Conservation (phyloP, 106 monocot genomes). For the Dactylorhiza incarnata region DNA sequence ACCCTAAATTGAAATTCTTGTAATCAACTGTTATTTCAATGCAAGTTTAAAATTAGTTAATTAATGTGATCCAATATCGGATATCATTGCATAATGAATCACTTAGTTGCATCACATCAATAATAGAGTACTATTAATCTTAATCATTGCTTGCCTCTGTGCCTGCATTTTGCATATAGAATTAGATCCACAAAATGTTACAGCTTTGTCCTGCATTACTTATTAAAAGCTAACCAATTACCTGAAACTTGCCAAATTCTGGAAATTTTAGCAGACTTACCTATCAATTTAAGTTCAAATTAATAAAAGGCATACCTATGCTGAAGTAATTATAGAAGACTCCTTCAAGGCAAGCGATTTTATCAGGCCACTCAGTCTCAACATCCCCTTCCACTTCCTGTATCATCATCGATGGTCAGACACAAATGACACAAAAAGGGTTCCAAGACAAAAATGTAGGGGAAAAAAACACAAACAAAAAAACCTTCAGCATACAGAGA, state of each 20-base stretch:
- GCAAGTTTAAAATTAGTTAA: too few species aligned
- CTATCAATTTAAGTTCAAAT: neutral
- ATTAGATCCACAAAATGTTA: too few species aligned
- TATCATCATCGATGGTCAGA: neutral
- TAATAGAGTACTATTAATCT: too few species aligned
- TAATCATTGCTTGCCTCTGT: too few species aligned
- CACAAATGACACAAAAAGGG: neutral
- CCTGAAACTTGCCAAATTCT: neutral
- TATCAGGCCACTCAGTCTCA: slow-evolving; percentile 30
- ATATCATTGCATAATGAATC: too few species aligned
- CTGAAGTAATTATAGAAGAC: slow-evolving; percentile 80
- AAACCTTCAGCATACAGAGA: neutral
- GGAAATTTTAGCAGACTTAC: neutral
- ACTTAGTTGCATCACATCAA: too few species aligned
- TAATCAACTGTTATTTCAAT: too few species aligned
- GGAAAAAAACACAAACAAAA: neutral
- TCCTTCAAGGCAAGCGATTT: slow-evolving; percentile 51
- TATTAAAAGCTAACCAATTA: neutral
- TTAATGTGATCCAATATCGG: too few species aligned
- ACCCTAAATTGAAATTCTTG: too few species aligned
- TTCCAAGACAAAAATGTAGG: neutral
- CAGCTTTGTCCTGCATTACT: too few species aligned
- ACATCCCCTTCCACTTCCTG: slow-evolving; percentile 36
- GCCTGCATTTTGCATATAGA: too few species aligned
- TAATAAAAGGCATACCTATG: slow-evolving; percentile 35